These are phyloP conservation scores for Coniella vitis DNA, from an alignment of 2,329 filamentous ascomycete genomes.

Conservation along the genomic window DNA sequence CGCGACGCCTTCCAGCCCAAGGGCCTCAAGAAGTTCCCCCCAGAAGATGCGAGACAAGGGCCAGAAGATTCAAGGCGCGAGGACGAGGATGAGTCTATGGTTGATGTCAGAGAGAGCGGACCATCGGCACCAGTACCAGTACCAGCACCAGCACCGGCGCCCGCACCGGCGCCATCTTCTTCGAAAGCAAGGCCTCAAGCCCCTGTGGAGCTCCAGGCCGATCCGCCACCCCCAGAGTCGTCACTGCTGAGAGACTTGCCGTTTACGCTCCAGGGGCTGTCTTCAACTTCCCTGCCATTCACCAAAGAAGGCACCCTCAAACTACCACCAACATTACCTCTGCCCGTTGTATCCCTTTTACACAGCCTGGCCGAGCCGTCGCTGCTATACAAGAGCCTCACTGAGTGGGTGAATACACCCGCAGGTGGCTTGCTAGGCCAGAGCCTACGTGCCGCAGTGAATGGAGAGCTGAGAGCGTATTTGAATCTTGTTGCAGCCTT, in stretches of 20 bases:
- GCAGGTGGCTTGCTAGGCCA: constrained; percentile 84
- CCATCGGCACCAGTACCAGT: too few relatives aligned
- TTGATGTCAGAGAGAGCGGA: constrained; percentile 38
- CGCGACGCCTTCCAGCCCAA: constrained; percentile 49
- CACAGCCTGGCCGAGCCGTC: constrained; percentile 90
- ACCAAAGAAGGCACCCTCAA: constrained; percentile 60
- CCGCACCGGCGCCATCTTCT: too few relatives aligned
- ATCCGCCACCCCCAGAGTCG: constrained; percentile 57
- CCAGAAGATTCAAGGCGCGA: constrained; percentile 29
- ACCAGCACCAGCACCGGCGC: too few relatives aligned
- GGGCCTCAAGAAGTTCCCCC: constrained; percentile 39
- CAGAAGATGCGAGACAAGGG: constrained; percentile 32
- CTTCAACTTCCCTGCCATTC: constrained; percentile 78
- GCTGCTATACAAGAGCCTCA: constrained; percentile 76
- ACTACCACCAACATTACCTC: constrained; percentile 70
- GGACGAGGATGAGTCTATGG: constrained; percentile 23
- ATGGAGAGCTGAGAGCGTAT: constrained; percentile 80
- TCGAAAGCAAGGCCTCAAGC: constrained; percentile 44
- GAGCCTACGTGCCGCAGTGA: constrained; percentile 82
- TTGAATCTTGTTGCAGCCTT: constrained; percentile 84
- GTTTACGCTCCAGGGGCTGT: constrained; percentile 87
- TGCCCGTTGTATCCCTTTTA: constrained; percentile 78
- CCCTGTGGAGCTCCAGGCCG: constrained; percentile 49
- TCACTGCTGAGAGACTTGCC: constrained; percentile 73
- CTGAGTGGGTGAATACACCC: constrained; percentile 73